Conservation (phyloP, 805 yeast species). For the Pichia paraexigua region DNA sequence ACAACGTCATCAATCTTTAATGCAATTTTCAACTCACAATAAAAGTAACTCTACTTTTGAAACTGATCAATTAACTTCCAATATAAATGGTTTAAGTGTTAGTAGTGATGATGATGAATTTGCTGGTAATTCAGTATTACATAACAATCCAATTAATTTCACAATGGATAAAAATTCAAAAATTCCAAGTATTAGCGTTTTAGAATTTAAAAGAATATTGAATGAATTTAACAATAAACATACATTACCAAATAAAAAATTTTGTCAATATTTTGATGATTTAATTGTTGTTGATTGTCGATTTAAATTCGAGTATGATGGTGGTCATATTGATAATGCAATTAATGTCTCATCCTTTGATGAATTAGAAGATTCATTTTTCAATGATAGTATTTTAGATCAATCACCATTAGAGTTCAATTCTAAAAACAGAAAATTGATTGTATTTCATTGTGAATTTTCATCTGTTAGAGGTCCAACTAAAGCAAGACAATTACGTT, state of each 20-base stretch:
- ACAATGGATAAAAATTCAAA: conserved; percentile 40
- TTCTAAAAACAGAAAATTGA: conserved; percentile 32
- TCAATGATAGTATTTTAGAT: conserved; percentile 18
- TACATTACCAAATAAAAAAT: conserved; percentile 28
- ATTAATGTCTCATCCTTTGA: conserved; percentile 65
- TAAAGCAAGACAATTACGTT: conserved; percentile 80
- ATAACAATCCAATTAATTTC: conserved; percentile 5
- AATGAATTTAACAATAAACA: conserved; percentile 30
- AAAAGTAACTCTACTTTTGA: conserved; percentile 6
- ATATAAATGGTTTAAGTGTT: conserved; percentile 20
- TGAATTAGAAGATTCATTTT: conserved; percentile 54
- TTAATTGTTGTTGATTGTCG: conserved; percentile 75
- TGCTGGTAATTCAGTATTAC: conserved; percentile 6
- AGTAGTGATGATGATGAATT: conserved; percentile 7
- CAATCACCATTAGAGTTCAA: conserved; percentile 21
- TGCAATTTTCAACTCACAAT: conserved; percentile 4
- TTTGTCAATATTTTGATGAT: conserved; percentile 44
- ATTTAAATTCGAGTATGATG: conserved; percentile 83
- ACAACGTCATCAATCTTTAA: conserved; percentile 23
- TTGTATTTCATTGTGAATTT: conserved; percentile 92
- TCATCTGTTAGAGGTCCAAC: conserved; percentile 90
- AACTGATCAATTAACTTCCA: conserved; percentile 20
- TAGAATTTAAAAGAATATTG: conserved; percentile 48
- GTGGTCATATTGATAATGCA: conserved; percentile 88
- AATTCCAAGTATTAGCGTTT: conserved; percentile 60